Evolutionary conservation across 1,284 basidiomycete genomes (phyloP), one percentile per base, ranked within the genome.

Genomic region (Xanthoconium separans): DNA sequence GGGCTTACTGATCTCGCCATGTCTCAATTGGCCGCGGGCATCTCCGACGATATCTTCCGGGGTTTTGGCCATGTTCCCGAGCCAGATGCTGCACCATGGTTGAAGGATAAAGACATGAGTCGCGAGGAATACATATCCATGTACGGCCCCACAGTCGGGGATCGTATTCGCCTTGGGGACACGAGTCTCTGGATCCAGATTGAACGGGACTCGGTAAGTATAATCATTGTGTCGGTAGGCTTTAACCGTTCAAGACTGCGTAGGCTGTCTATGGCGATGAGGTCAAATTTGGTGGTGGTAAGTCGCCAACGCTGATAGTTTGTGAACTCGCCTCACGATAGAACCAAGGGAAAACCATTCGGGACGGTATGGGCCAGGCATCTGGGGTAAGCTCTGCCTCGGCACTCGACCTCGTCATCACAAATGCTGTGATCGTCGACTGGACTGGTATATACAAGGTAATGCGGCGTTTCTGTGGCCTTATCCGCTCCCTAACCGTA

Each of bases 361-460:
- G 95, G n/a, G 95, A 98, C 65, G 95, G 95, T 10, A 95, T 95
- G 90, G 97, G 95, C 8, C 96, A 99, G 72, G 89, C 89, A 0
- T 91, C 90, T 1, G 85, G 36, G 33, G 15, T 15, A 8, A 15
- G 6, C 33, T 13, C 33, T 15, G 4, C 13, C 12, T 85, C 92
- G 47, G 82, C 87, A 0, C 80, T 99, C 42, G 97, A 99, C 67
- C 78, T 95, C 9, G 89, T 98, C 49, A 92, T 99, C 64, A 97
- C 94, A 40, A 99, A 98, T 68, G 93, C 91, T 1, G 79, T 99
- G 46, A 89, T 99, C 57, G 74, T 99, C 41, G 95, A 99, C 70
- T 98, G 93, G 90, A 87, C 85, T 41, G 95, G 95, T 2, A 96
- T 99, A 57, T 92, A 91, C 82, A 98, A 98, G 81, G 91, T 85